Evolutionary conservation across 176 grass and related monocot species (phyloP).

Genomic region (Eleusine coracana): DNA sequence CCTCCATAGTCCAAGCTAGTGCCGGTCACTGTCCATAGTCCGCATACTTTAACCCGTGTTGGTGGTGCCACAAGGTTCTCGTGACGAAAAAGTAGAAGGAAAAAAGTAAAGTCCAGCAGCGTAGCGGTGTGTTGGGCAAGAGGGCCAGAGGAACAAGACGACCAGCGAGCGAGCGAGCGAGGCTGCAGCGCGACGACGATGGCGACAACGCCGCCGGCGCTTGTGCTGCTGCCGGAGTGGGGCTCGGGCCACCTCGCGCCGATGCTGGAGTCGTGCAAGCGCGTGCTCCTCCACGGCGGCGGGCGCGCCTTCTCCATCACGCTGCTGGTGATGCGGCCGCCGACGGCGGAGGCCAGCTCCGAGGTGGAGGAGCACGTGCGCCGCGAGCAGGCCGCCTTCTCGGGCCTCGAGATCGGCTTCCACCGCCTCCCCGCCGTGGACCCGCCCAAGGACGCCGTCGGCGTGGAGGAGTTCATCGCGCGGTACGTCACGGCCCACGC

Average conservation of each 20-base stretch:
- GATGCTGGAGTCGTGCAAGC: slow-evolving; percentile 68
- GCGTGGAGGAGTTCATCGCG: slow-evolving; percentile 56
- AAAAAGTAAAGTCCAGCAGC: not conserved
- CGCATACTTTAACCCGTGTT: not conserved
- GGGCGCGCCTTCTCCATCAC: slow-evolving; percentile 47
- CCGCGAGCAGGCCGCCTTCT: slow-evolving; percentile 33
- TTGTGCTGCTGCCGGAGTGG: slow-evolving; percentile 56
- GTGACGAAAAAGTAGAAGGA: not conserved
- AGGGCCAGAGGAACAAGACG: not conserved
- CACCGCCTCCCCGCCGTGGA: slow-evolving; percentile 51
- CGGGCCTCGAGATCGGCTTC: slow-evolving; percentile 53
- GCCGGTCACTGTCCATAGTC: not conserved
- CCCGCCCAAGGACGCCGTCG: slow-evolving; percentile 15
- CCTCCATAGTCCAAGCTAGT: not conserved
- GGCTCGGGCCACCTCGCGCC: slow-evolving; percentile 63
- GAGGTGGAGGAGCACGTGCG: slow-evolving; percentile 42
- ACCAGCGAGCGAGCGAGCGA: too few relatives aligned
- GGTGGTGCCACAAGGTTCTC: not conserved
- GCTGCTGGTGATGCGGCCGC: slow-evolving; percentile 52
- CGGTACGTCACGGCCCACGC: slow-evolving; percentile 46
- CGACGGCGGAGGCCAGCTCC: slow-evolving; percentile 26
- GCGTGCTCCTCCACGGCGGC: slow-evolving; percentile 42
- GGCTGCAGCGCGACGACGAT: not conserved
- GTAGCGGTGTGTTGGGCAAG: not conserved
- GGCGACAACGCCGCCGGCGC: slow-evolving; percentile 12